These are phyloP conservation scores for Pythium rhizo-oryzae DNA, from an alignment of 352 stramenopile genomes.

Conservation along the genomic window DNA sequence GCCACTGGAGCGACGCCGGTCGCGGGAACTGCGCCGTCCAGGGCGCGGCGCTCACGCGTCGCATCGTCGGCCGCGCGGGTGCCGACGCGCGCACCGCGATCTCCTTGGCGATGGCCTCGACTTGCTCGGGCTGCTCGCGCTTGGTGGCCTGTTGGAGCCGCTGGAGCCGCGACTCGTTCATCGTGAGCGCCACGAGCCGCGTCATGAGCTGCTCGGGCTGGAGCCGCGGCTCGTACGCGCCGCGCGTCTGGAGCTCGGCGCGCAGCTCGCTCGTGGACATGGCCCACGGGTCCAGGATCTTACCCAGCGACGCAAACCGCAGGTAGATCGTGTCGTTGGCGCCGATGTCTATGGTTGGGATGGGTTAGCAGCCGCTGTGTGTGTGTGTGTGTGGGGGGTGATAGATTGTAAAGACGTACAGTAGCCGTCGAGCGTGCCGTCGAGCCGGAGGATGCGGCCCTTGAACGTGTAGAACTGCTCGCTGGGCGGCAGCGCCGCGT, in stretches of 20 bases:
- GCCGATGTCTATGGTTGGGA: slow-evolving; percentile 66
- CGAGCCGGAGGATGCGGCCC: slow-evolving; percentile 61
- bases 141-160: slow-evolving; percentile 66
- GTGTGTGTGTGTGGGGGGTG: no score
- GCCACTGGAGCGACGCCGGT: slow-evolving; percentile 60
- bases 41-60: not conserved
- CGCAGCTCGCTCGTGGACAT: slow-evolving; percentile 81
- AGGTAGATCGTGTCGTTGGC: slow-evolving; percentile 77
- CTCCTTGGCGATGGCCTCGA: slow-evolving; percentile 63
- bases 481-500: slow-evolving; percentile 37
- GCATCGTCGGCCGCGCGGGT: not conserved
- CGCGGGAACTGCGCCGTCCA: slow-evolving; percentile 25
- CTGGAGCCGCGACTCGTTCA: slow-evolving; percentile 69
- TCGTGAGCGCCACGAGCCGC: slow-evolving; percentile 53
- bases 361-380: no score
- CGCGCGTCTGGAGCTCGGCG: slow-evolving; percentile 50
- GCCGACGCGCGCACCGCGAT: slow-evolving; percentile 12
- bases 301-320: slow-evolving; percentile 62
- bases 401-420: slow-evolving; percentile 37
- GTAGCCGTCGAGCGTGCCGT: slow-evolving; percentile 62
- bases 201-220: slow-evolving; percentile 77
- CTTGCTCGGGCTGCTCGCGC: slow-evolving; percentile 48
- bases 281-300: slow-evolving; percentile 69
- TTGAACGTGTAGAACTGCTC: slow-evolving; percentile 82
- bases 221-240: slow-evolving; percentile 65